These are phyloP conservation scores for Isabelozyma heimii DNA, from an alignment of 805 yeast species.

Conservation along the genomic window DNA sequence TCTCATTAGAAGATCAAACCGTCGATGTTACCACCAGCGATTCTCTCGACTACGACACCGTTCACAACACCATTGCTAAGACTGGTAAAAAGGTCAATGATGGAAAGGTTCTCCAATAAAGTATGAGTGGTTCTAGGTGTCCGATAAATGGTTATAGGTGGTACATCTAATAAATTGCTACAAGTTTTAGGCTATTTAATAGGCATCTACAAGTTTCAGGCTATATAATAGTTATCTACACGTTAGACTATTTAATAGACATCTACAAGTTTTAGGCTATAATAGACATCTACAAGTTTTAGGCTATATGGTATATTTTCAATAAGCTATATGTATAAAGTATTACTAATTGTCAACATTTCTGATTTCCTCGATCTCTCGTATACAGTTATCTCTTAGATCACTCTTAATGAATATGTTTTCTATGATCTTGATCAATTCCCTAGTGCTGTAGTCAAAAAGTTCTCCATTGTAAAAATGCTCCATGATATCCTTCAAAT, in stretches of 20 bases:
- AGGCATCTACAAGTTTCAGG: no score
- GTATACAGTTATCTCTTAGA: conserved; percentile 40
- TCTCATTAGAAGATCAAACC: conserved; percentile 75
- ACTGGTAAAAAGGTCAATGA: conserved; percentile 82
- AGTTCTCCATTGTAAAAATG: conserved; percentile 51
- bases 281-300: no score
- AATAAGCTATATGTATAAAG: no score
- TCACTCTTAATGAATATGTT: conserved; percentile 48
- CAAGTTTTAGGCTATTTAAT: no score
- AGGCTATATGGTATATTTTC: no score
- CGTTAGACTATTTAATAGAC: no score
- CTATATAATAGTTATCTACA: no score
- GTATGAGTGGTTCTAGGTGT: neutral
- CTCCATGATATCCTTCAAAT: conserved; percentile 46
- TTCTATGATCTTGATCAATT: conserved; percentile 38
- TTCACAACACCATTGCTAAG: conserved; percentile 77
- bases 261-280: no score
- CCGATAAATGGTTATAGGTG: no score
- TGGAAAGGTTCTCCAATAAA: conserved; percentile 53
- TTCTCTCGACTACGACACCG: conserved; percentile 65
- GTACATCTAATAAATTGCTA: no score
- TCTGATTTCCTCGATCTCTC: conserved; percentile 47
- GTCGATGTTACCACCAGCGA: conserved; percentile 70
- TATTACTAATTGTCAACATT: conserved; percentile 5
- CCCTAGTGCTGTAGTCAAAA: conserved; percentile 47